Conservation (phyloP, 768 basidiomycete genomes). For the Calocybe gangraenosa region DNA sequence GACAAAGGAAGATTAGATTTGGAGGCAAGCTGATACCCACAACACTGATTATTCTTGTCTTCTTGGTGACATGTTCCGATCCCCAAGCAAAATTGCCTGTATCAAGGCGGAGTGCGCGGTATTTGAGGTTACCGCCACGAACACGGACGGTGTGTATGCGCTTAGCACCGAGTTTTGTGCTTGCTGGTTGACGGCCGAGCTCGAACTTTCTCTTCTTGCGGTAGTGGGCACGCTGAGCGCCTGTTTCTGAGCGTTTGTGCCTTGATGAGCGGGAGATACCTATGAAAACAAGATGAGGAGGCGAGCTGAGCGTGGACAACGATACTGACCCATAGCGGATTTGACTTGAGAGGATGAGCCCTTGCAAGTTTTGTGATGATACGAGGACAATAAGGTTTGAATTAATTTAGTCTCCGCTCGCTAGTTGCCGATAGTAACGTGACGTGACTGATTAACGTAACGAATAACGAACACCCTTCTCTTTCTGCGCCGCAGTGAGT, state of each 20-base stretch:
- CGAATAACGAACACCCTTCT: too few relatives aligned
- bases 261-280: slow-evolving; percentile 97
- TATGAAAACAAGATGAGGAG: slow-evolving; percentile 24
- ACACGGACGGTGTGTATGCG: slow-evolving; percentile 93
- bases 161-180: slow-evolving; percentile 94
- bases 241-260: slow-evolving; percentile 94
- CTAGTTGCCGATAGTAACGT: slow-evolving; percentile 21
- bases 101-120: slow-evolving; percentile 94
- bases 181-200: slow-evolving; percentile 96
- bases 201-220: slow-evolving; percentile 99
- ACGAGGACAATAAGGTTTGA: slow-evolving; percentile 40
- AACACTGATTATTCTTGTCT: slow-evolving; percentile 94
- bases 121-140: slow-evolving; percentile 94
- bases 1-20: background rate
- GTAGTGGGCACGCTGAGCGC: slow-evolving; percentile 90
- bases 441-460: slow-evolving; percentile 1
- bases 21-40: slow-evolving; percentile 47
- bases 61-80: slow-evolving; percentile 89
- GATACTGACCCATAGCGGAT: slow-evolving; percentile 70
- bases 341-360: slow-evolving; percentile 68
- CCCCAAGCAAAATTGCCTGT: slow-evolving; percentile 99
- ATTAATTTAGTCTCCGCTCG: slow-evolving; percentile 32
- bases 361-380: slow-evolving; percentile 53
- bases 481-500: too few relatives aligned
- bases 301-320: slow-evolving; percentile 15